Evolutionary conservation across 2,329 filamentous ascomycete species (phyloP), one percentile per base, ranked within the genome.

Genomic region (Orbilia blumenaviensis): DNA sequence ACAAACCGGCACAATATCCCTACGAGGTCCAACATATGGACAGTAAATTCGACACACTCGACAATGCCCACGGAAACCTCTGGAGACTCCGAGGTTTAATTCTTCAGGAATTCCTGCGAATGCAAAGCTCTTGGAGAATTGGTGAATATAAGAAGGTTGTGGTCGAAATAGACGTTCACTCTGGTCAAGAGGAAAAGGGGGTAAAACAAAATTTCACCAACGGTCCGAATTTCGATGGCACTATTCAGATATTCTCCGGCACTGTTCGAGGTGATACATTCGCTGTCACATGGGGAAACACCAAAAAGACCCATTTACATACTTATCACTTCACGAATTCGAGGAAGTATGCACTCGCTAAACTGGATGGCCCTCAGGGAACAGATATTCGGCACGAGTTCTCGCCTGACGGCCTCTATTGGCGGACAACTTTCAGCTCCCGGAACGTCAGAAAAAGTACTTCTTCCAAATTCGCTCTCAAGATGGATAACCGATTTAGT

Each of bases 111-210:
- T 67, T 63, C 8, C 25, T 68, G n/a, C 25, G 63, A 3, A 68
- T 75, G 63, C 46, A 50, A 12, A 75, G 71, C 48, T 75, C 71
- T 23, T 75, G 71, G 71, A 48, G 71, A 21, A 4, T 75, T 8
- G 71, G 71, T 1, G 71, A 75, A 6, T 63, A 56, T 16, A 66
- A 66, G 14, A 75, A 75, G 38, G 62, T 60, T 16, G 63, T 75
- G 7, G 10, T 67, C 6, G 48, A 62, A 18, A 12, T 75, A 1
- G 48, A 64, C n/a, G 5, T 63, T 2, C 8, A 12, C 16, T 14
- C 54, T 16, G 42, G 60, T 9, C 48, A 58, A 3, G n/a, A 42
- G 8, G 34, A 41, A 5, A 6, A 27, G 1, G 21, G 29, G 10
- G 9, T 10, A 3, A 25, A 10, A 6, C 9, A 54, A 21, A 25